Base-by-base conservation (phyloP, 805 yeast species). In the Wickerhamia fluorescens region DNA sequence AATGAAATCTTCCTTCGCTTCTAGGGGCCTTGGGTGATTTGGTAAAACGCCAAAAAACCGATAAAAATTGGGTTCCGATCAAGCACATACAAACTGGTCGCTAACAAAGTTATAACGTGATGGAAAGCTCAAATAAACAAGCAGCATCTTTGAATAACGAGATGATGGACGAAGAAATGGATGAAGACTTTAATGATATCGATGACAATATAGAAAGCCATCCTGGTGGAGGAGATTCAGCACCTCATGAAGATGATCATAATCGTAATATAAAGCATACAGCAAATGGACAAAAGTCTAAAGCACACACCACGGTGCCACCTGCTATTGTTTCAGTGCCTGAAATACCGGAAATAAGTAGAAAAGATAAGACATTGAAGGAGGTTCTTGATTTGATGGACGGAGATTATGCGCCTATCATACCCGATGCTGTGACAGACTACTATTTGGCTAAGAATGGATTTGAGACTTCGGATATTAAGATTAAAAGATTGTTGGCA, bases 381-480 rank as follows among this genome's bases (percentile, higher is more conserved):
- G 97, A 92, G 43, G 78, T 92, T 20, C 63, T 92, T 16, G 81
- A 79, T 19, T 65, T 87, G 66, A 80, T 92, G 89, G 95, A 86
- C 40, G 66, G 58, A 3, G 96, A 87, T 35, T 86, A 79, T 51
- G 85, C 95, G 3, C 98, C 98, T 2, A 32, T 28, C 7, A 92
- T 92, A 23, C 98, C 98, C 0, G 97, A 92, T 51, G 88, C 94
- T 0, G 96, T 92, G 7, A 83, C 95, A 0, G 96, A 89, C 49
- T 92, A 87, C 51, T 92, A 89, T 46, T 58, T 89, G 29, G 74
- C 85, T 14, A 79, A 80, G 46, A 80, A 86, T 37, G 96, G 96
- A 22, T 78, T 92, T 44, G 80, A 78, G 34, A 75, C 92, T 16
- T 68, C 79, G 22, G 95, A 89, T 50, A 60, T 74, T 9, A 71